Conservation (phyloP, 148 eudicot genomes). For the Fagopyrum homotropicum region DNA sequence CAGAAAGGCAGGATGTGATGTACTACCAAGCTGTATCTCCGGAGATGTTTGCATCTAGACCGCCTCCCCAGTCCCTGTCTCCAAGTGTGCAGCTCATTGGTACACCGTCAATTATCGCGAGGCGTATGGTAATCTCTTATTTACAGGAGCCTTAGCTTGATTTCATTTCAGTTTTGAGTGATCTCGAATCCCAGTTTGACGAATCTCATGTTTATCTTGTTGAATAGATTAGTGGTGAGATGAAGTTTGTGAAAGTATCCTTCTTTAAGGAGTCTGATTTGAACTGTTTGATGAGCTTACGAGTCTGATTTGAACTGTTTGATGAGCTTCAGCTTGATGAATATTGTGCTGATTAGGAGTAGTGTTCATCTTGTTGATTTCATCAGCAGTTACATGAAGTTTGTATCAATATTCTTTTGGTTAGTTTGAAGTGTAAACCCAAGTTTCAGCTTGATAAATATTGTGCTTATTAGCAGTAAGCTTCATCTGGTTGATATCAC, state of each 20-base stretch:
- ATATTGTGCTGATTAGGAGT: no score
- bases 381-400: no score
- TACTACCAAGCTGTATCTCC: slow-evolving; percentile 92
- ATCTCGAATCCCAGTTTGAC: background rate
- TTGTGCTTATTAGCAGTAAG: no score
- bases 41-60: slow-evolving; percentile 91
- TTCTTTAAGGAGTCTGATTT: no score
- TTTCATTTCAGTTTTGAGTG: background rate
- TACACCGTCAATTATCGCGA: slow-evolving; percentile 89
- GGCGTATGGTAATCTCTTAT: slow-evolving; percentile 48
- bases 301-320: background rate
- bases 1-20: slow-evolving; percentile 48
- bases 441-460: no score
- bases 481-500: no score
- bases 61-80: slow-evolving; percentile 82
- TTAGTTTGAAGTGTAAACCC: no score
- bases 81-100: slow-evolving; percentile 89
- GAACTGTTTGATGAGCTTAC: no score
- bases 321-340: background rate
- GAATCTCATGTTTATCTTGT: background rate
- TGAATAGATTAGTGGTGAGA: background rate
- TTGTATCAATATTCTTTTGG: no score
- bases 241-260: no score
- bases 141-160: background rate
- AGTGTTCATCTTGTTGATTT: no score